Evolutionary conservation across 768 basidiomycete species (phyloP).

Genomic region (Leccinum aurantiacum): DNA sequence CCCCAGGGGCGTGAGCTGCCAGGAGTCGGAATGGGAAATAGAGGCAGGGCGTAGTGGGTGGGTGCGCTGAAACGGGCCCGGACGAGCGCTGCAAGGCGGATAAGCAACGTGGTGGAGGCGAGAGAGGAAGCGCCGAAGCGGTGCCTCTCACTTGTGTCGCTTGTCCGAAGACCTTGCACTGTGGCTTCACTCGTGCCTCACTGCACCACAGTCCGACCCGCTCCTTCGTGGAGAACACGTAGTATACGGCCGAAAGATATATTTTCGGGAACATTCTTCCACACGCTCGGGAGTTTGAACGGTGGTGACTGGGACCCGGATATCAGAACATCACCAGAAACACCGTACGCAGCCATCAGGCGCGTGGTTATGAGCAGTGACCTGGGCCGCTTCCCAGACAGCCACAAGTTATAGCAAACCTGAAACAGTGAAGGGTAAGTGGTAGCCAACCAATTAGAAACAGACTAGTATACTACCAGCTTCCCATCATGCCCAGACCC

Average conservation of each 20-base stretch:
- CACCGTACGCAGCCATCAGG: constrained; percentile 30
- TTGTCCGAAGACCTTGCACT: too few relatives aligned
- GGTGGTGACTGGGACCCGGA: constrained; percentile 9
- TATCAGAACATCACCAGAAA: constrained; percentile 20
- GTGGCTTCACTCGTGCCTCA: too few relatives aligned
- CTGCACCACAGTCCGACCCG: neutral
- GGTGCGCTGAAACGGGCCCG: too few relatives aligned
- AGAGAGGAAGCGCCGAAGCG: too few relatives aligned
- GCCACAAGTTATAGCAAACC: constrained; percentile 30
- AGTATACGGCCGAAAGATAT: constrained; percentile 30
- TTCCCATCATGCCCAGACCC: constrained; percentile 27
- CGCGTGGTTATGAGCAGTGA: constrained; percentile 28
- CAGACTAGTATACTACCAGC: constrained; percentile 19
- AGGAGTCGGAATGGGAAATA: too few relatives aligned
- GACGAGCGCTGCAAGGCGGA: too few relatives aligned
- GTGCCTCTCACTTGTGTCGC: too few relatives aligned
- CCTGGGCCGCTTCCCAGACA: constrained; percentile 26
- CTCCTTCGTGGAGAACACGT: constrained; percentile 26
- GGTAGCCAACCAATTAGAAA: neutral
- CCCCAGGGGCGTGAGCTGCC: too few relatives aligned
- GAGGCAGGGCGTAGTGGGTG: too few relatives aligned
- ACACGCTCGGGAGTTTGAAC: constrained; percentile 13
- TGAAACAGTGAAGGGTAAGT: constrained; percentile 5
- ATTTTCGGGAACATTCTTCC: constrained; percentile 21
- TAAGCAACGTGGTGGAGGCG: too few relatives aligned